A percentile compares a stretch with the other conserved stretches of the same genome.
phyloP scores from a whole-genome alignment of 164 flowering plant genomes.

The Santalum album region DNA sequence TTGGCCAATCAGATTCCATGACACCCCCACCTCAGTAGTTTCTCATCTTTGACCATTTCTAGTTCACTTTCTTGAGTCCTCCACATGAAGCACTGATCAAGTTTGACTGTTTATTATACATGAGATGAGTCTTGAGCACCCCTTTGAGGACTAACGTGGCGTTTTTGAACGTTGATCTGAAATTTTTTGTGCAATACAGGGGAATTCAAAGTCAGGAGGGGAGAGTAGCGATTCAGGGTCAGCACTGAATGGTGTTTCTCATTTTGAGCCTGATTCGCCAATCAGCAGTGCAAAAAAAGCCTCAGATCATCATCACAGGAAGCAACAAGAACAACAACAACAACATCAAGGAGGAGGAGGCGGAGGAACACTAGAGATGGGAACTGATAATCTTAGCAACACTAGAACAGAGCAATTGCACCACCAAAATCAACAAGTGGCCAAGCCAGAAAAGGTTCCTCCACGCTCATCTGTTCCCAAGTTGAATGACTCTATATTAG shows the following conservation, averaged over 20 bases:
- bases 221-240: constrained; percentile 86
- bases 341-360: constrained; percentile 12
- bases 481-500: too few species aligned
- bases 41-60: constrained; percentile 34
- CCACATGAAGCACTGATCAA: too few species aligned
- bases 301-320: constrained; percentile 21
- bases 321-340: constrained; percentile 28
- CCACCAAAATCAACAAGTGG: constrained; percentile 28
- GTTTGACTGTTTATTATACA: too few species aligned
- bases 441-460: constrained; percentile 64
- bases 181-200: constrained; percentile 21
- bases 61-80: background rate
- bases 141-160: background rate
- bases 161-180: constrained; percentile 5
- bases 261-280: constrained; percentile 66
- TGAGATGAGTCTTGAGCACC: constrained; percentile 1
- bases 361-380: constrained; percentile 38
- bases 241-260: constrained; percentile 40
- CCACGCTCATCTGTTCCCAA: background rate
- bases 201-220: constrained; percentile 67
- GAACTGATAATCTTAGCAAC: constrained; percentile 29
- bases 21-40: constrained; percentile 42
- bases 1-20: constrained; percentile 81
- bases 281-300: constrained; percentile 46
- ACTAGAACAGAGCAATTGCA: constrained; percentile 22